A percentile compares a stretch with the other conserved stretches of the same genome.
Evolutionary conservation across 805 yeast genomes (phyloP).

Genomic region (Lipomyces kockii): DNA sequence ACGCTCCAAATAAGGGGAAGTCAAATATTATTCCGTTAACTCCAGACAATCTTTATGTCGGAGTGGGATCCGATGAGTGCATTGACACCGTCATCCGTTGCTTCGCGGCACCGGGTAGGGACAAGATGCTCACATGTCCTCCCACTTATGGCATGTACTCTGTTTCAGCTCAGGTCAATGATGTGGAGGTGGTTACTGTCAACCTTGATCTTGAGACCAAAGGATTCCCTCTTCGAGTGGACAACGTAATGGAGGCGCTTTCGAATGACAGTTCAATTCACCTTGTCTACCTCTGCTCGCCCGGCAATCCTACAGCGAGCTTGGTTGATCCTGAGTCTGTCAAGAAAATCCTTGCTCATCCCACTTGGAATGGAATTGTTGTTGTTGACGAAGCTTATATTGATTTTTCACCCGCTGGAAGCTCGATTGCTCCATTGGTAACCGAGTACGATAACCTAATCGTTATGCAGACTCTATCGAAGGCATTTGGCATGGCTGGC

Average conservation of each 20-base stretch:
- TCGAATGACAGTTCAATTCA: constrained; percentile 66
- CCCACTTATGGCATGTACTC: constrained; percentile 98
- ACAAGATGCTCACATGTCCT: constrained; percentile 83
- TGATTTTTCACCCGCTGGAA: constrained; percentile 73
- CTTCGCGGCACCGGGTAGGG: constrained; percentile 78
- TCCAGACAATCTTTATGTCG: constrained; percentile 79
- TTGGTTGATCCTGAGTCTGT: constrained; percentile 58
- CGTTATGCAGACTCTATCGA: constrained; percentile 89
- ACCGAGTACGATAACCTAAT: constrained; percentile 80
- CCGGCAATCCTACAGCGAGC: constrained; percentile 94
- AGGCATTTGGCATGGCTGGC: constrained; percentile 96
- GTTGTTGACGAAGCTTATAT: constrained; percentile 92
- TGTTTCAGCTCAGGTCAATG: constrained; percentile 88
- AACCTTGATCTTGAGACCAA: constrained; percentile 63
- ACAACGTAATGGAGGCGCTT: constrained; percentile 58
- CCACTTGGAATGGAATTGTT: constrained; percentile 72
- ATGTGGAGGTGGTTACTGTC: constrained; percentile 74
- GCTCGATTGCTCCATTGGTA: constrained; percentile 77
- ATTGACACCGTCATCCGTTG: constrained; percentile 88
- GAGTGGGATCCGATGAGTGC: constrained; percentile 97
- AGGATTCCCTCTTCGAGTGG: constrained; percentile 66
- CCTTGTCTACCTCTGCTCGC: constrained; percentile 83
- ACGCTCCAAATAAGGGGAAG: constrained; percentile 49
- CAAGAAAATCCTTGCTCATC: constrained; percentile 52
- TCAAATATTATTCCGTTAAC: constrained; percentile 47